Conservation (phyloP, 805 yeast species). For the Wickerhamiella nectarea region DNA sequence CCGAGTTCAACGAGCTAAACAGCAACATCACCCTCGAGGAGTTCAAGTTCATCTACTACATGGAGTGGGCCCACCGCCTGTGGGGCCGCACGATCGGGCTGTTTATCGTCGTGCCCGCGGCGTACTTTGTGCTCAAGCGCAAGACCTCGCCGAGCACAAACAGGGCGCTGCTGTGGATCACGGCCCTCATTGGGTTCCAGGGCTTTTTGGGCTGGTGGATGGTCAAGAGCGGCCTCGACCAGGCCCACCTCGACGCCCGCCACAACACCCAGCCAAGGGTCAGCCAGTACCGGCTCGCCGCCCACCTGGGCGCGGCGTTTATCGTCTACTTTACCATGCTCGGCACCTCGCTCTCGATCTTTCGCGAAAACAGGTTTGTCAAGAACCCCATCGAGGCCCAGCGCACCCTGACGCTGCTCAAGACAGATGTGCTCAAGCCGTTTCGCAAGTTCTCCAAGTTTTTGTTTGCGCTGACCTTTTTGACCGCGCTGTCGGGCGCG, state of each 20-base stretch:
- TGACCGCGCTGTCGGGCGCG: slow-evolving; percentile 95
- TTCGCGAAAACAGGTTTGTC: slow-evolving; percentile 59
- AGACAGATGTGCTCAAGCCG: slow-evolving; percentile 43
- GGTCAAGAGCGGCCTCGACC: slow-evolving; percentile 91
- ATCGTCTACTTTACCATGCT: slow-evolving; percentile 75
- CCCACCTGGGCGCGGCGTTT: slow-evolving; percentile 91
- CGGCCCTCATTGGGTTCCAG: slow-evolving; percentile 74
- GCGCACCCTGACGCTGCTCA: slow-evolving; percentile 42
- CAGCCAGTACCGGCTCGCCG: slow-evolving; percentile 83
- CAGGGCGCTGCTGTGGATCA: slow-evolving; percentile 52
- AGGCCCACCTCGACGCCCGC: slow-evolving; percentile 50
- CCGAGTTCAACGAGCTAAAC: slow-evolving; percentile 82
- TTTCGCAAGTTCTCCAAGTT: slow-evolving; percentile 44
- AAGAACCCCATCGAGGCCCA: slow-evolving; percentile 48
- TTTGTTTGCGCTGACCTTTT: slow-evolving; percentile 54
- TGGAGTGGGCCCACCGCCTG: slow-evolving; percentile 96
- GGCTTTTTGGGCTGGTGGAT: slow-evolving; percentile 99
- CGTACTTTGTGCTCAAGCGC: slow-evolving; percentile 57
- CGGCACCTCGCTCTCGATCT: slow-evolving; percentile 75
- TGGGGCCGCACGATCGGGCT: slow-evolving; percentile 86
- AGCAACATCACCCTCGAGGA: slow-evolving; percentile 83
- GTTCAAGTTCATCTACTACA: slow-evolving; percentile 82
- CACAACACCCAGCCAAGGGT: slow-evolving; percentile 94
- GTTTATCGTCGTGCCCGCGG: slow-evolving; percentile 70
- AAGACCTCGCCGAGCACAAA: slow-evolving; percentile 57